Percentiles rank a stretch among this genome's conserved stretches.
Conservation (phyloP, 352 stramenopile species). For the Achlya hypogyna region DNA sequence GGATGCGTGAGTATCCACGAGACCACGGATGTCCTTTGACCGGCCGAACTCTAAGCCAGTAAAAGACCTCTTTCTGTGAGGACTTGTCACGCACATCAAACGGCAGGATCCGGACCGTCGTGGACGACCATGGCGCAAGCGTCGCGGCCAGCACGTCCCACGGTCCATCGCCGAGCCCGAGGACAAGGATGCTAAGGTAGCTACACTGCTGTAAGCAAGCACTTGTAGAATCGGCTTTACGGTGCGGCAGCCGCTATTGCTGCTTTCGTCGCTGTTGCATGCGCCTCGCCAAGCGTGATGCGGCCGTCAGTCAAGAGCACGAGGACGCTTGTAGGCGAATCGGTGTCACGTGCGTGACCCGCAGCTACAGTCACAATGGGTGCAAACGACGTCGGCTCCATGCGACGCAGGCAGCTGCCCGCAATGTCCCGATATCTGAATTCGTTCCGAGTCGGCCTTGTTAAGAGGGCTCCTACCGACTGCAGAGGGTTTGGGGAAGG, state of each 20-base stretch:
- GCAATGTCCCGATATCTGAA: not conserved
- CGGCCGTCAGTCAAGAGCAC: not conserved
- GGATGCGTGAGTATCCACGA: too few relatives aligned
- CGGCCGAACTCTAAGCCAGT: too few relatives aligned
- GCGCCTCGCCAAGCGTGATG: not conserved
- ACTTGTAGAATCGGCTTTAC: not conserved
- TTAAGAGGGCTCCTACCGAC: not conserved
- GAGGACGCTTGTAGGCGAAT: not conserved
- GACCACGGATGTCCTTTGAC: too few relatives aligned
- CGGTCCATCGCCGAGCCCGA: not conserved
- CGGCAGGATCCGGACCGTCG: too few relatives aligned
- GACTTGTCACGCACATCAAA: too few relatives aligned
- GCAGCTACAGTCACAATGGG: not conserved
- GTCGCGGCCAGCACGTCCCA: not conserved
- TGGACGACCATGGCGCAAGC: not conserved
- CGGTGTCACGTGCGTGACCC: not conserved
- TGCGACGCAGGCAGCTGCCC: not conserved
- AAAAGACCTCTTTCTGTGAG: too few relatives aligned
- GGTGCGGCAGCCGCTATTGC: not conserved
- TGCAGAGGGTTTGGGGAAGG: not conserved
- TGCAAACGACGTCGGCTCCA: not conserved
- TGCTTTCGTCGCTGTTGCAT: not conserved
- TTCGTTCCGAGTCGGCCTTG: not conserved
- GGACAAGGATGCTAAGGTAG: not conserved
- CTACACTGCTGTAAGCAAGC: not conserved